A percentile compares a stretch with the other conserved stretches of the same genome.
Evolutionary conservation across 2,329 filamentous ascomycete species (phyloP).

Genomic region (Cladosporium halotolerans): DNA sequence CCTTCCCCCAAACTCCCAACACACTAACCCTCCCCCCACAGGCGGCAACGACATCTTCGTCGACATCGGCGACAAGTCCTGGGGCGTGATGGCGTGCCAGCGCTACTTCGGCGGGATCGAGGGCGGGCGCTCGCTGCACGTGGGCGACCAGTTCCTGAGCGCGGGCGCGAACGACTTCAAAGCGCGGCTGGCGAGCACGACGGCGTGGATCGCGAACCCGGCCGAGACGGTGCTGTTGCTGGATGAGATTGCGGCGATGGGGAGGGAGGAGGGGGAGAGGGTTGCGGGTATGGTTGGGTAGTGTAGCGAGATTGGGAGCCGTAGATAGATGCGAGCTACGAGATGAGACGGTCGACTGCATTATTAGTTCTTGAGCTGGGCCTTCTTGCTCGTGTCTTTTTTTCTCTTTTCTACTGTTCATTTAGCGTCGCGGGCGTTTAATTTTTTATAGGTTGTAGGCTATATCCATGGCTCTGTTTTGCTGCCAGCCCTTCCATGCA

Average conservation of each 20-base stretch:
- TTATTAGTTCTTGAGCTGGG: not conserved
- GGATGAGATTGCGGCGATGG: slow-evolving; percentile 60
- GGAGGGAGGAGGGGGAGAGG: not conserved
- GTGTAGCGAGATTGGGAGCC: not conserved
- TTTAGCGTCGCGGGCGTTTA: too few relatives aligned
- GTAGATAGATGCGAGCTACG: not conserved
- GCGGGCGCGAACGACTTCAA: slow-evolving; percentile 98
- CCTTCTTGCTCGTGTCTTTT: too few relatives aligned
- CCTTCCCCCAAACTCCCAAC: not conserved
- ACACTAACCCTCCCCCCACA: slow-evolving; percentile 17
- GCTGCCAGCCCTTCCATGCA: too few relatives aligned
- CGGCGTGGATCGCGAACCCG: slow-evolving; percentile 93
- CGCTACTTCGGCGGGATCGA: slow-evolving; percentile 74
- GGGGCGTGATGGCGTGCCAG: slow-evolving; percentile 90
- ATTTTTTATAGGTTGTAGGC: too few relatives aligned
- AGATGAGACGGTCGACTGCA: not conserved
- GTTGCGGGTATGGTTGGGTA: not conserved
- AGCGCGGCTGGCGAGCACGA: slow-evolving; percentile 83
- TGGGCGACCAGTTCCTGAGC: slow-evolving; percentile 92
- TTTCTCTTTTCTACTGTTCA: too few relatives aligned
- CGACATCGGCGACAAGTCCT: slow-evolving; percentile 95
- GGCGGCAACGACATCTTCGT: slow-evolving; percentile 94
- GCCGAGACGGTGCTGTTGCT: slow-evolving; percentile 82
- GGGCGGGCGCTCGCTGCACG: slow-evolving; percentile 77
- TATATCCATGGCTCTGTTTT: too few relatives aligned